phyloP scores from a whole-genome alignment of 768 basidiomycete species.

The Kockovaella imperatae region DNA sequence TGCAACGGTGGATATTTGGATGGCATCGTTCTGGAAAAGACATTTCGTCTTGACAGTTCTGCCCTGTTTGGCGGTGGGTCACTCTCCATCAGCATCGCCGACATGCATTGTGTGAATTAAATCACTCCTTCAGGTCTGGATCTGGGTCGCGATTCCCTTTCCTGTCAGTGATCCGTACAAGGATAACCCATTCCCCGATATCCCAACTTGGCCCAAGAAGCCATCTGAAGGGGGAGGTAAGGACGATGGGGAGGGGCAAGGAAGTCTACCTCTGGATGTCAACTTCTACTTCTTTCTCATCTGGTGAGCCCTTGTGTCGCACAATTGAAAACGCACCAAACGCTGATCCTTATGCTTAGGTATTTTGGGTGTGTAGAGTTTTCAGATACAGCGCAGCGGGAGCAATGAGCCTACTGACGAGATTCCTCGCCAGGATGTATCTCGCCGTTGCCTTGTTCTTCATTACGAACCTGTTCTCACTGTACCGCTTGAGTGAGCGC shows the following conservation, averaged over 20 bases:
- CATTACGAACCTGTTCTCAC: constrained; percentile 48
- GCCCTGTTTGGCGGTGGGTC: constrained; percentile 45
- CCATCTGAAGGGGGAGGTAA: constrained; percentile 8
- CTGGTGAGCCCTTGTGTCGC: constrained; percentile 22
- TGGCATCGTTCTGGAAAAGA: constrained; percentile 46
- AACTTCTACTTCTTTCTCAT: constrained; percentile 48
- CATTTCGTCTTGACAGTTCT: constrained; percentile 45
- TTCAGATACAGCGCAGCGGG: background rate
- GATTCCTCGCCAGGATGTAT: constrained; percentile 40
- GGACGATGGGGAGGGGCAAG: background rate
- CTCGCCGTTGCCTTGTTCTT: constrained; percentile 48
- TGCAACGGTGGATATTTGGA: constrained; percentile 43
- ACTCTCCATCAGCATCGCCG: background rate
- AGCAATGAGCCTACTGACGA: background rate
- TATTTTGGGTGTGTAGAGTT: constrained; percentile 10
- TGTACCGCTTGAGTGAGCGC: constrained; percentile 43
- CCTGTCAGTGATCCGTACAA: constrained; percentile 45
- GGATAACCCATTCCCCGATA: constrained; percentile 42
- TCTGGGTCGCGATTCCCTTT: constrained; percentile 48
- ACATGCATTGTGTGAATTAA: background rate
- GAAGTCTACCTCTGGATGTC: constrained; percentile 43
- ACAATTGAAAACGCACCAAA: background rate
- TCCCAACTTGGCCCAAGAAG: constrained; percentile 24
- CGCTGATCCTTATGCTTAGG: constrained; percentile 2
- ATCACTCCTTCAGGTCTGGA: constrained; percentile 39